These are phyloP conservation scores for Zygosaccharomyces pseudorouxii DNA, from an alignment of 805 yeast genomes.

Conservation along the genomic window DNA sequence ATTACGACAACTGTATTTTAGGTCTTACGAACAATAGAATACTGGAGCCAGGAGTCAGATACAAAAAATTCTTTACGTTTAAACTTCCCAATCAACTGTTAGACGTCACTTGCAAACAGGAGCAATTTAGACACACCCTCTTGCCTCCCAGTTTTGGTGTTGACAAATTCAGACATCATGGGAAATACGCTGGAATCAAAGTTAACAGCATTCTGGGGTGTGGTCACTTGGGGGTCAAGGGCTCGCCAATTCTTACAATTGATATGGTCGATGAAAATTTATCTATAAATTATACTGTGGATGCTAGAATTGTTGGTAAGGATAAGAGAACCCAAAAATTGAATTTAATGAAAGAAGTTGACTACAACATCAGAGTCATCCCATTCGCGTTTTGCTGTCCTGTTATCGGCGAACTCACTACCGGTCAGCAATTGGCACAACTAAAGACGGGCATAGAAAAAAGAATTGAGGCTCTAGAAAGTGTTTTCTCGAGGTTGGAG, in stretches of 20 bases:
- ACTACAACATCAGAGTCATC: conserved; percentile 38
- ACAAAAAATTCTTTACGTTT: conserved; percentile 56
- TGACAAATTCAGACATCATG: conserved; percentile 31
- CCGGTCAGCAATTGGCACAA: conserved; percentile 23
- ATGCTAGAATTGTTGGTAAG: conserved; percentile 52
- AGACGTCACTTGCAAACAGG: conserved; percentile 50
- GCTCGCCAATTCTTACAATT: conserved; percentile 50
- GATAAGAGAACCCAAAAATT: conserved; percentile 30
- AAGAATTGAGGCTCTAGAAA: conserved; percentile 25
- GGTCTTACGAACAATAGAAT: conserved; percentile 49
- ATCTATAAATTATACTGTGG: conserved; percentile 51
- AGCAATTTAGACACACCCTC: conserved; percentile 37
- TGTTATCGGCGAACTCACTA: conserved; percentile 19
- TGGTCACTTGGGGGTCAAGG: conserved; percentile 48
- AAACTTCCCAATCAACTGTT: conserved; percentile 51
- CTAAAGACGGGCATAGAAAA: conserved; percentile 26
- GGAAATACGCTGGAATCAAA: conserved; percentile 32
- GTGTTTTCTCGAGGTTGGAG: conserved; percentile 23
- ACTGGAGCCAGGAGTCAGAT: conserved; percentile 45
- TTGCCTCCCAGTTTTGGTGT: conserved; percentile 42
- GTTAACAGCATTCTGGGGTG: conserved; percentile 39
- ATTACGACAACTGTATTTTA: conserved; percentile 44
- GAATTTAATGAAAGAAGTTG: conserved; percentile 35
- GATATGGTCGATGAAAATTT: conserved; percentile 46
- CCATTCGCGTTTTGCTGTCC: conserved; percentile 38